Evolutionary conservation across 139 green algal species (phyloP), one percentile per base, ranked within the genome.

Genomic region (Micromonas pusilla): DNA sequence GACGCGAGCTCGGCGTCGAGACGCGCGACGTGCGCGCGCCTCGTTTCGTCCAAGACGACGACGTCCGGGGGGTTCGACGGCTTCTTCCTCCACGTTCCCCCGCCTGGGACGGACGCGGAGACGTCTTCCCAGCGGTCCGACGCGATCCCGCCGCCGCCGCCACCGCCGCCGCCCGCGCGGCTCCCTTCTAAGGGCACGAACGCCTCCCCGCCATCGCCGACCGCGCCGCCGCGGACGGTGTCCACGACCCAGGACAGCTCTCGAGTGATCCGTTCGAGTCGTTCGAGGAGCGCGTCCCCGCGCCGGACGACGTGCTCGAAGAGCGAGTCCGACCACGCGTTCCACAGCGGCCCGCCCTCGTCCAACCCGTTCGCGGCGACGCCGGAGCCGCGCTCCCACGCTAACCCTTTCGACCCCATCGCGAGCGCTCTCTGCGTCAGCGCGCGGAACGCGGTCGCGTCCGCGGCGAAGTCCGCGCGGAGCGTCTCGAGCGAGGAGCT

Each of bases 211-310:
- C 6, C 62, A 6, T 68, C 20, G 3, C 38, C 33, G 26, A 45
- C 33, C 65, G 23, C 65, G n/a, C 65, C 65, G 28, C 32, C 65
- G 30, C 21, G 33, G 4, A 72, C 65, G 23, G 45, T 16, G 45
- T 39, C 13, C 4, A 72, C n/a, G 28, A 72, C 38, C 65, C 65
- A 72, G 28, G 4, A 30, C 26, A 72, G 65, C 28, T 72, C 65
- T 3, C 13, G 13, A 21, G 26, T 5, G 4, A 72, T 72, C 33
- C 33, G 26, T 16, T 39, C 26, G n/a, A 72, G 30, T n/a, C 4
- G 4, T 45, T 72, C 65, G 3, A 72, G 65, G 28, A 39, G n/a
- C 26, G 23, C 33, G 13, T 72, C 65, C 21, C n/a, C 65, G 26
- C 33, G 65, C 65, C n/a, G 26, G 4, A 72, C 28, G 65, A 33